Conservation (phyloP, 176 grass and related monocot species). For the Pharus latifolius region DNA sequence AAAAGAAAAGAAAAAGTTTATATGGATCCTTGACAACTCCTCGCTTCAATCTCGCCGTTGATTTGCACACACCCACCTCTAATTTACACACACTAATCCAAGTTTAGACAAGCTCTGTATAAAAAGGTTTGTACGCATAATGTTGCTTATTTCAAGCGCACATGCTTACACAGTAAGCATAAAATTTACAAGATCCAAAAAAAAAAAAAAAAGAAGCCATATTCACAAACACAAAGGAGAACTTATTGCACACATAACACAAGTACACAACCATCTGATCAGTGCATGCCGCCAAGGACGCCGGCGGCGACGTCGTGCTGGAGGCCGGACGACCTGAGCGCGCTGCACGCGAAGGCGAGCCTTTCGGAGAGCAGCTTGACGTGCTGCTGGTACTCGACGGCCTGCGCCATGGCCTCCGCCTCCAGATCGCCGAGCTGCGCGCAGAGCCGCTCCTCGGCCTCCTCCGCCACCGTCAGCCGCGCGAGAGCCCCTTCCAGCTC, state of each 20-base stretch:
- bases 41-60: no score
- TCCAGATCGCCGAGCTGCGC: slow-evolving; percentile 71
- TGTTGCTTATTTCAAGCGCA: no score
- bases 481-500: slow-evolving; percentile 58
- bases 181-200: neutral
- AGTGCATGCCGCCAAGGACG: neutral
- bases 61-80: no score
- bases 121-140: no score
- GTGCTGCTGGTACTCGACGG: slow-evolving; percentile 36
- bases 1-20: no score
- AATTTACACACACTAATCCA: no score
- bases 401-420: slow-evolving; percentile 47
- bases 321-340: slow-evolving; percentile 19
- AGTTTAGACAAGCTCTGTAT: no score
- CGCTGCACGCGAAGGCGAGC: slow-evolving; percentile 32
- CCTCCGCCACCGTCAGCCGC: slow-evolving; percentile 43
- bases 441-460: slow-evolving; percentile 75
- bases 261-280: no score
- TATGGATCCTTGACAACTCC: no score
- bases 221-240: neutral
- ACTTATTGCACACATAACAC: neutral
- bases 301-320: neutral
- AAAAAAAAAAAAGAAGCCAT: neutral
- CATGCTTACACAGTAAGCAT: neutral
- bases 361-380: slow-evolving; percentile 54